Evolutionary conservation across 78 protist species (phyloP), one percentile per base, ranked within the genome.

Genomic region (Chrysochromulina parva): DNA sequence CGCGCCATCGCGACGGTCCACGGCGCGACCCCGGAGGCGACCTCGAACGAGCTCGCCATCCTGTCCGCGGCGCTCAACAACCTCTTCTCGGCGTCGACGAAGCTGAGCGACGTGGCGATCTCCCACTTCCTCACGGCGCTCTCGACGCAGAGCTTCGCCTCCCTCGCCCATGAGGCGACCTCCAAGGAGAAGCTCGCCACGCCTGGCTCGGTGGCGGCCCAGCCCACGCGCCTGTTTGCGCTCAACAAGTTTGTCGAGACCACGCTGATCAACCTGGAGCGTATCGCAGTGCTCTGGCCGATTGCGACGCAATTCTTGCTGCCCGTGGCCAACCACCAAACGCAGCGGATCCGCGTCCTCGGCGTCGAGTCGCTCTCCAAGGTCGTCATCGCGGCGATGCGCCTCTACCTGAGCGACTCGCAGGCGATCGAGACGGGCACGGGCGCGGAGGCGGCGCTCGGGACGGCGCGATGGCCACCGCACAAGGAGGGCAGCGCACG

Each of bases 121-220:
- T 11, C 28, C 82, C 55, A 74, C 55, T 74, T 74, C 55, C 82
- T 74, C 28, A 74, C 82, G 26, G 82, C 82, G 54, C 55, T 74
- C 28, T 74, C 82, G 58, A 74, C 82, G 50, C 82, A 74, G 82
- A 48, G 82, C 82, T 74, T 74, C 55, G 1, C 82, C 13, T 74
- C 82, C 57, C 82, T 74, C 57, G 82, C 82, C n/a, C 24, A 48
- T 55, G 82, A 74, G 82, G 82, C 82, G 26, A 74, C 82, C n/a
- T 74, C 82, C 82, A 74, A 74, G 82, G 82, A 74, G 82, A 74
- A 74, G 82, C 57, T 74, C 24, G 82, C 82, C n/a, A 26, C 55
- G 82, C 82, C 82, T 26, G 82, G 82, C 82, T 74, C 82, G n/a
- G 58, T 1, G 11, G 82, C 82, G n/a, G 58, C 82, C 57, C 82